Conservation (phyloP, 495 filamentous ascomycete species). For the Daldinia vernicosa region DNA sequence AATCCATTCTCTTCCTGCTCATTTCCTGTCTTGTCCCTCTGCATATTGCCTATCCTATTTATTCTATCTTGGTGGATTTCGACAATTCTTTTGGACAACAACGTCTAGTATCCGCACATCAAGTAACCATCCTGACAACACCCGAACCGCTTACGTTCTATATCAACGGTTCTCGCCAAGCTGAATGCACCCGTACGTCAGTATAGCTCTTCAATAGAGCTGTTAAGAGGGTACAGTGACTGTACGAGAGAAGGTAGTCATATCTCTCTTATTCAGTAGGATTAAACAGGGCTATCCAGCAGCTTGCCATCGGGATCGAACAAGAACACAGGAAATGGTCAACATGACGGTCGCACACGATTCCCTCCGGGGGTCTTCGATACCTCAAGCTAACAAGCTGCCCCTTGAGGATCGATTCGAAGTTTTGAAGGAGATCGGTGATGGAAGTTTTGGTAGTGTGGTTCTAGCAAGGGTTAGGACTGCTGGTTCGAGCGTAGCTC, state of each 20-base stretch:
- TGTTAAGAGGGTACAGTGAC: conserved; percentile 33
- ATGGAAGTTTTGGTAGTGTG: conserved; percentile 98
- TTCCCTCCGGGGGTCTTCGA: conserved; percentile 65
- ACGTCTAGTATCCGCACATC: conserved; percentile 17
- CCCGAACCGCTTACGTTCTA: conserved; percentile 3
- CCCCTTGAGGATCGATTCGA: conserved; percentile 90
- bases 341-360: conserved; percentile 78
- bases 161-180: conserved; percentile 28
- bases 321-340: conserved; percentile 26
- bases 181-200: conserved; percentile 44
- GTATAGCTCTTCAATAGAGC: conserved; percentile 47
- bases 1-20: conserved; percentile 43
- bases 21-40: conserved; percentile 40
- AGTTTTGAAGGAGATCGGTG: conserved; percentile 95
- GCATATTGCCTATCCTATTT: conserved; percentile 18
- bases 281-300: background rate
- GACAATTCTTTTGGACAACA: conserved; percentile 4
- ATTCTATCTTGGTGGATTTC: conserved; percentile 21
- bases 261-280: conserved; percentile 34
- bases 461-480: conserved; percentile 89
- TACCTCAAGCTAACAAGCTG: conserved; percentile 55
- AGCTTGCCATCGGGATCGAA: background rate
- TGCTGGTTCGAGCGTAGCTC: conserved; percentile 86
- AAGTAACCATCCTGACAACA: conserved; percentile 16
- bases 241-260: conserved; percentile 30